Evolutionary conservation across 345 rosid genomes (phyloP), one percentile per base, ranked within the genome.

Genomic region (Triadica sebifera): DNA sequence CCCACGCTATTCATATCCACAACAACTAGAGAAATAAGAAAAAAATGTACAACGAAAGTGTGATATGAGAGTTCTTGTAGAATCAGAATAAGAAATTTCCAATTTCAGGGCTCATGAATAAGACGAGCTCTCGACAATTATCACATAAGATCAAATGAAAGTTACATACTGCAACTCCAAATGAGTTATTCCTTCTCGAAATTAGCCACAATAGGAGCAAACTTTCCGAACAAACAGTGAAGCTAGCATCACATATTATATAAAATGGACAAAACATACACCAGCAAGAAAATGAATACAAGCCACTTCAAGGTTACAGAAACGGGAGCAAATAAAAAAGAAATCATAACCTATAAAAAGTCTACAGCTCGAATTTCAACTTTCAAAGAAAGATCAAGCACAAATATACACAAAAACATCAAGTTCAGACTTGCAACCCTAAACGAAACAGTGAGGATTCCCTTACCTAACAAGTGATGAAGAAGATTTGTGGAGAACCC

Each of bases 401-500:
- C 6, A 39, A 24, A 57, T 4, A 7, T 10, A 55, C 55, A 25
- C 19, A 53, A 24, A 65, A 61, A 55, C 62, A 17, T 7, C 1
- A 49, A 38, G 38, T 61, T 47, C 3, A 68, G 6, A 37, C 43
- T 20, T 4, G 47, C 53, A 70, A 68, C 73, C 60, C 59, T 49
- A 75, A n/a, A 60, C 11, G 34, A 75, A 50, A 68, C 24, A 59
- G 67, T 12, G 25, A 47, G 49, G 73, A 75, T 68, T 45, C 78
- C 59, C 73, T 75, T 69, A 75, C 78, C 78, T 2, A 24, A 13
- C 25, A 50, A n/a, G 59, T 37, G 22, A 50, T 3, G 52, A 43
- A 39, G 73, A 60, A 75, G 78, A 75, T 67, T 75, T 75, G 51
- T 68, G 52, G 52, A 75, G 63, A 75, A 75, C 78, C 78, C 78